phyloP scores from a whole-genome alignment of 306 rosid genomes.

The Castanopsis chinensis region DNA sequence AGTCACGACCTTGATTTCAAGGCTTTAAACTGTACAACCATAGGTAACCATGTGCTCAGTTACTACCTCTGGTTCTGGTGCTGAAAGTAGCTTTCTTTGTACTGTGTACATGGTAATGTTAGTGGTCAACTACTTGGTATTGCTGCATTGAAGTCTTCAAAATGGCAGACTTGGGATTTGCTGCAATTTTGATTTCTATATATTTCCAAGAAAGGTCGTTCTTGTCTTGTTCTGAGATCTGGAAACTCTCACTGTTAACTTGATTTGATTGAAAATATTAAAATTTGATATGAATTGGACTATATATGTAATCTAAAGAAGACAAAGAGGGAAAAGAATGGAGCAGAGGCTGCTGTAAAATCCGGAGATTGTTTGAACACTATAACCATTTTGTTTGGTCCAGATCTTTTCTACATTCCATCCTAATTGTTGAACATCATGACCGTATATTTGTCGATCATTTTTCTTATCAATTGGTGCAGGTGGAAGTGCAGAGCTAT shows the following conservation, averaged over 20 bases:
- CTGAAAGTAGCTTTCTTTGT: neutral
- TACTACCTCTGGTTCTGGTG: neutral
- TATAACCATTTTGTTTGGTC: slow-evolving; percentile 6
- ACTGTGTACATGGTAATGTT: neutral
- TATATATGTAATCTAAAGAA: neutral
- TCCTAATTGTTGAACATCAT: neutral
- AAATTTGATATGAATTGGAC: neutral
- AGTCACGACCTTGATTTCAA: neutral
- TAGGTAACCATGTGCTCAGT: no score
- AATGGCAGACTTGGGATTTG: neutral
- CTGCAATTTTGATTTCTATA: neutral
- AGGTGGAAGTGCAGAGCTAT: slow-evolving; percentile 65
- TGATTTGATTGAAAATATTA: neutral
- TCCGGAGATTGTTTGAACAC: neutral
- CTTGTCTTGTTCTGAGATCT: neutral
- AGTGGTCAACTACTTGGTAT: neutral
- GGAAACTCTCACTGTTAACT: neutral
- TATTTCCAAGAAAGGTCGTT: neutral
- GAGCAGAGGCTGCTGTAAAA: slow-evolving; percentile 1
- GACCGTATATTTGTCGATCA: neutral
- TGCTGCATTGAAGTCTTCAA: neutral
- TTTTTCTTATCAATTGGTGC: slow-evolving; percentile 13
- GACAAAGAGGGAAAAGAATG: neutral
- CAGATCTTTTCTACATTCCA: neutral
- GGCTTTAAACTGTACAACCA: neutral